Evolutionary conservation across 106 monocot genomes (phyloP), one percentile per base, ranked within the genome.

Genomic region (Acorus gramineus): DNA sequence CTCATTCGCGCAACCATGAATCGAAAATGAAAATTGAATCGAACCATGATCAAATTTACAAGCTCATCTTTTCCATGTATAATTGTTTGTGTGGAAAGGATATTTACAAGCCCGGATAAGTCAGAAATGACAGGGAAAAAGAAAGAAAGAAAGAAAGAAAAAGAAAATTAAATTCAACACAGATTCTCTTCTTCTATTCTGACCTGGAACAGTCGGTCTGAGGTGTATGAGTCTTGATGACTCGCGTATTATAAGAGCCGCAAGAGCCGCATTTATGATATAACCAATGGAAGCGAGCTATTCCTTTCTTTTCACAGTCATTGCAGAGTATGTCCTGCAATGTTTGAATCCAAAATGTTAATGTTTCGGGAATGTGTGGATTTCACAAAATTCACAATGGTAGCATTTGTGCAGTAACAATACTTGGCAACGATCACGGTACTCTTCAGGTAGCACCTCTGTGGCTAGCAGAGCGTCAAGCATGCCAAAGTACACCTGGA

Each of bases 241-340:
- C 82, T 62, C 94, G 77, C 7, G 95, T 95, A 60, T 95, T 95
- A 53, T 95, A 95, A 3, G 95, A 95, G 3, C 95, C 90, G 68
- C 95, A 95, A 49, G 66, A 78, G 47, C 76, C 56, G 52, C 95
- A 95, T 57, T 95, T 95, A 65, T 95, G 95, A 67, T 95, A 95
- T 9, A 95, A 66, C 95, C 95, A 95, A 55, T 95, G 95, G 71
- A 95, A 95, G 14, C 80, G 75, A 55, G 90, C 77, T 43, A 7
- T 68, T 11, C 95, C 95, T 61, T 80, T 95, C 67, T 66, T 87
- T 55, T 82, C 80, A 58, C 95, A 95, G 66, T 95, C 95, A 68
- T 95, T 95, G 58, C 95, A 95, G 0, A 95, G 76, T 67, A 95
- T 85, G 63, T 90, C 86, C 95, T 95, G 80, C 9, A 74, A 63